These are phyloP conservation scores for Macadamia integrifolia DNA, from an alignment of 164 flowering plant genomes.

Conservation along the genomic window DNA sequence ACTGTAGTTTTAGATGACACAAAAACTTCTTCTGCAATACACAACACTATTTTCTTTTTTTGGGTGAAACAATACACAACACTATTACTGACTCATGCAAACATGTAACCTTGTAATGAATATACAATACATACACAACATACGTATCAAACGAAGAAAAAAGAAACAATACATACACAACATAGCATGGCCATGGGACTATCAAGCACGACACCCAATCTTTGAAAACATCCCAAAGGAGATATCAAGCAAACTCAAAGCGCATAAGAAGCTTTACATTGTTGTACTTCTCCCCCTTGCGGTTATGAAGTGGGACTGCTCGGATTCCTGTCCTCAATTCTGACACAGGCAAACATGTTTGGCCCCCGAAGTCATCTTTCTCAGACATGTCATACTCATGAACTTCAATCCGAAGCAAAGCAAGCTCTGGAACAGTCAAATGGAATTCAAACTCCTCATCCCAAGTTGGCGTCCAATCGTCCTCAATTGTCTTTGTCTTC, in stretches of 20 bases:
- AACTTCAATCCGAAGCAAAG: conserved; percentile 65
- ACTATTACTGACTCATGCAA: background rate
- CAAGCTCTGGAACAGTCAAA: conserved; percentile 76
- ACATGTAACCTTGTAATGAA: background rate
- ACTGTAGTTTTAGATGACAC: too few species aligned
- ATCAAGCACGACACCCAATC: too few species aligned
- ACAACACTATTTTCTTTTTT: background rate
- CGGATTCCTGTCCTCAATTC: conserved; percentile 68
- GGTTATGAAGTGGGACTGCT: conserved; percentile 47
- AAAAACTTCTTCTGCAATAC: background rate
- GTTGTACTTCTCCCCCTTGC: conserved; percentile 56
- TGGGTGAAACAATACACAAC: too few species aligned
- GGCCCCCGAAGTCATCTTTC: conserved; percentile 83
- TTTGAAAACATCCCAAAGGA: too few species aligned
- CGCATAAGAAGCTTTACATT: conserved; percentile 74
- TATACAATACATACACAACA: background rate
- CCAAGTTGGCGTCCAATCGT: conserved; percentile 71
- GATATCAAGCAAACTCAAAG: conserved; percentile 44
- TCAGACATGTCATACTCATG: conserved; percentile 75
- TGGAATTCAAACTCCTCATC: conserved; percentile 64
- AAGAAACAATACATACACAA: background rate
- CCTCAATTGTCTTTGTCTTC: conserved; percentile 62
- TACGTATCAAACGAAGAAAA: too few species aligned
- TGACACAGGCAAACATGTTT: conserved; percentile 57
- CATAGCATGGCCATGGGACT: background rate